A percentile compares a stretch with the other conserved stretches of the same genome.
Conservation (phyloP, 108 stramenopile species). For the Pinguiococcus pyrenoidosus region DNA sequence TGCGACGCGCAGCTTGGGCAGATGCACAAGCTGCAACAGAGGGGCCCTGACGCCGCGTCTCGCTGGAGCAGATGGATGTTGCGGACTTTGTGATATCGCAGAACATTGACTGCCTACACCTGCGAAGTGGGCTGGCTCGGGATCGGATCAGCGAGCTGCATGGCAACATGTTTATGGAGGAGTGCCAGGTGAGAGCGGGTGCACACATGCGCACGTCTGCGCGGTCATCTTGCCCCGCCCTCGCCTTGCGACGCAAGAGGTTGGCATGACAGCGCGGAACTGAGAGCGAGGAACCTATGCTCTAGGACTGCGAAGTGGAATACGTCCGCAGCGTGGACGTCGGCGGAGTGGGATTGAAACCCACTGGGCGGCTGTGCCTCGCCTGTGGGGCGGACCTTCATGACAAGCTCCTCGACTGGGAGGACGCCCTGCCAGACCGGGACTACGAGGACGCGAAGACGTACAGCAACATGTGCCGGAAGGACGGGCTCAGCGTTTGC, state of each 20-base stretch:
- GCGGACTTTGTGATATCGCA: too few species aligned
- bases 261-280: too few species aligned
- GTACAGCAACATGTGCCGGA: background rate
- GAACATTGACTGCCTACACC: too few species aligned
- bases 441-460: constrained; percentile 8
- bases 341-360: constrained; percentile 15
- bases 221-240: too few species aligned
- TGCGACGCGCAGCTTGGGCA: too few species aligned
- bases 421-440: constrained; percentile 7
- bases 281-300: too few species aligned
- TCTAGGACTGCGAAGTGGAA: constrained; percentile 6
- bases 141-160: constrained; percentile 16
- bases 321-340: constrained; percentile 11
- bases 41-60: too few species aligned
- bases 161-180: constrained; percentile 23
- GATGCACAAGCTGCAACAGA: too few species aligned
- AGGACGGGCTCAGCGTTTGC: constrained; percentile 2
- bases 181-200: constrained; percentile 1
- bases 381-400: background rate
- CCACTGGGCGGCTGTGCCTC: constrained; percentile 13
- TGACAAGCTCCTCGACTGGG: constrained; percentile 6
- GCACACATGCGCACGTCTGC: too few species aligned
- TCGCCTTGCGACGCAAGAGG: too few species aligned
- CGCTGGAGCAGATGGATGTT: too few species aligned
- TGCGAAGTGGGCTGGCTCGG: constrained; percentile 12